Base-by-base conservation (phyloP, 176 grass and related monocot genomes). In the Zea luxurians region DNA sequence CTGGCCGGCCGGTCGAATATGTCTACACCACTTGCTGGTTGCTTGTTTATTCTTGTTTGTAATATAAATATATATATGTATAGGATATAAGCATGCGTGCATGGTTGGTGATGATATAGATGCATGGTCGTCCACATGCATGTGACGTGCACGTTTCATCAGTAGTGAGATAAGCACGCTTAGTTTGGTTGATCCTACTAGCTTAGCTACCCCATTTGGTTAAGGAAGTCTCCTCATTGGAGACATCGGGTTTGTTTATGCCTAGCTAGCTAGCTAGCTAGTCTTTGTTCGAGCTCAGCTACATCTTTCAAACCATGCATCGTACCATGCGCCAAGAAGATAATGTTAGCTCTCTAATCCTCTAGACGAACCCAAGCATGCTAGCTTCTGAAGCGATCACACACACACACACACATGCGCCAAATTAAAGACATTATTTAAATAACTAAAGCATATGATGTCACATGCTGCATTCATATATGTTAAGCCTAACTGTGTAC, bases 201-300 rank as follows among this genome's bases (percentile, higher is more conserved):
- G 27, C 27, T 27, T 27, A 27, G 27, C 27, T 42, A 49, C 18
- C 43, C 48, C 17, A 21, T 84, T 64, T 36, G 62, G 58, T 9
- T 7, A 58, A 59, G 17, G 20, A 16, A 66, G 76, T 52, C 41
- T 82, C 78, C 82, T 21, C 43, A 78, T 82, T 85, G 73, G 85
- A 78, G 84, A 72, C 85, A 85, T 0, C 5, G 0, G 20, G 10
- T 78, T 84, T 75, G 66, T 78, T 78, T 74, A 74, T 74, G 35
- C 54, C 27, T 1, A 27, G 27, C 50, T 76, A 11, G n/a, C n/a
- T 8, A 2, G 9, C 18, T 15, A 11, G 9, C 9, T 10, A 7
- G 2, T 2, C 7, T 47, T 10, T 9, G 6, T 47, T 17, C 7
- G 2, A 18, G 17, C 7, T 18, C 21, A 68, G 0, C 0, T 58